Evolutionary conservation across 495 filamentous ascomycete species (phyloP).

Genomic region (Lindgomyces ingoldianus): DNA sequence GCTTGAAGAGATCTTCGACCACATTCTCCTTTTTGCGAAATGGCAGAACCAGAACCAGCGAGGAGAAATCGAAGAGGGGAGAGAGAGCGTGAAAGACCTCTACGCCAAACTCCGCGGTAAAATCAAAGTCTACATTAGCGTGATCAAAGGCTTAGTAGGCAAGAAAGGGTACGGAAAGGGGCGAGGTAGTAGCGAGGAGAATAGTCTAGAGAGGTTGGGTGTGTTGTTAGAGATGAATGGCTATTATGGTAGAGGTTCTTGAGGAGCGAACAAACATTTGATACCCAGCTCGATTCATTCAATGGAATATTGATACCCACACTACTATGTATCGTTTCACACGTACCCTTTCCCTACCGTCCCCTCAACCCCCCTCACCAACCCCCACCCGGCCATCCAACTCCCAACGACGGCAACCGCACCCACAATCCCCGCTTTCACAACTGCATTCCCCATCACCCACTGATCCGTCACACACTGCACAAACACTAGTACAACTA

Average conservation of each 20-base stretch:
- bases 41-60: slow-evolving; percentile 43
- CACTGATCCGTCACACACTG: slow-evolving; percentile 12
- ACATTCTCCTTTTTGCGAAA: slow-evolving; percentile 69
- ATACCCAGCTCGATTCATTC: too few species aligned
- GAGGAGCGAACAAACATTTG: too few species aligned
- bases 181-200: slow-evolving; percentile 45
- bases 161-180: slow-evolving; percentile 60
- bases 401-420: neutral
- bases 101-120: slow-evolving; percentile 68
- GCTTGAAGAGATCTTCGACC: slow-evolving; percentile 73
- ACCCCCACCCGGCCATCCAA: slow-evolving; percentile 11
- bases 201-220: slow-evolving; percentile 56
- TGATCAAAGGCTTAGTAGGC: slow-evolving; percentile 61
- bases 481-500: neutral
- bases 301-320: too few species aligned
- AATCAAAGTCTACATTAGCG: slow-evolving; percentile 66
- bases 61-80: slow-evolving; percentile 37
- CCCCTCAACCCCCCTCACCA: slow-evolving; percentile 2
- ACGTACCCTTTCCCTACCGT: neutral
- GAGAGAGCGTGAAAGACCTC: slow-evolving; percentile 52
- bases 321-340: neutral
- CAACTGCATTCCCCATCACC: slow-evolving; percentile 7
- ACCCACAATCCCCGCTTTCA: too few species aligned
- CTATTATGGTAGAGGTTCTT: too few species aligned
- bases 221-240: slow-evolving; percentile 62